Percentiles rank a stretch among this genome's conserved stretches.
Conservation (phyloP, 805 yeast species). For the Priceomyces haplophilus region DNA sequence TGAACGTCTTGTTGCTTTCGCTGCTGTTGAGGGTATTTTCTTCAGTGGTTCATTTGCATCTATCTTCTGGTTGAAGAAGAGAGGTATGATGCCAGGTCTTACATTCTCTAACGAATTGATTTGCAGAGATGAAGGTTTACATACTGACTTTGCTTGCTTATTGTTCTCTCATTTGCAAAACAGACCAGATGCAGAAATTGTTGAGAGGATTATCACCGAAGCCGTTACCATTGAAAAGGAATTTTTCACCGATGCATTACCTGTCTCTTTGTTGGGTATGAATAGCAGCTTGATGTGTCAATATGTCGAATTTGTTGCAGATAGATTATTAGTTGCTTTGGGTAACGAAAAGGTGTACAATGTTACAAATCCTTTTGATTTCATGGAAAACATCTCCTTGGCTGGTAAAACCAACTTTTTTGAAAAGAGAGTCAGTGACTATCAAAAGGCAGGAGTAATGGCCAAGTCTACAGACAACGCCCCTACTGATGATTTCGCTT, state of each 20-base stretch:
- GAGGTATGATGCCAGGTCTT: constrained; percentile 98
- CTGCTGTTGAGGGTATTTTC: constrained; percentile 98
- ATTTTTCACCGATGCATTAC: constrained; percentile 92
- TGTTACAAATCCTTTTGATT: constrained; percentile 92
- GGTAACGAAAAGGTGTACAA: constrained; percentile 90
- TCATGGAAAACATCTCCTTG: constrained; percentile 97
- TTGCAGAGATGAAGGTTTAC: constrained; percentile 98
- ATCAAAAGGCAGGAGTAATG: constrained; percentile 99
- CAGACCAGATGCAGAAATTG: constrained; percentile 78
- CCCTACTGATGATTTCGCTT: constrained; percentile 59
- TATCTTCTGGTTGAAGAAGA: constrained; percentile 97
- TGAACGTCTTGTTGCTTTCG: constrained; percentile 96
- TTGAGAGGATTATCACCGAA: constrained; percentile 85
- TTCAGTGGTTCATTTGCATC: constrained; percentile 98
- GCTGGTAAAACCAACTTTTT: constrained; percentile 99
- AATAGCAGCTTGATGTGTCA: constrained; percentile 92
- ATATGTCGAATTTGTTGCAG: constrained; percentile 97
- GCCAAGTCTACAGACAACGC: constrained; percentile 55
- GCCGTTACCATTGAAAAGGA: constrained; percentile 94
- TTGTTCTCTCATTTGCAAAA: constrained; percentile 88
- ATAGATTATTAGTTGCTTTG: constrained; percentile 84
- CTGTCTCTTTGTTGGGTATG: constrained; percentile 92
- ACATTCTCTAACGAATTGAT: constrained; percentile 97
- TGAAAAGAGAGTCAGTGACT: constrained; percentile 97
- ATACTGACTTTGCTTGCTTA: constrained; percentile 96